A percentile compares a stretch with the other conserved stretches of the same genome.
Conservation (phyloP, 148 eudicot genomes). For the Rhododendron williamsianum region DNA sequence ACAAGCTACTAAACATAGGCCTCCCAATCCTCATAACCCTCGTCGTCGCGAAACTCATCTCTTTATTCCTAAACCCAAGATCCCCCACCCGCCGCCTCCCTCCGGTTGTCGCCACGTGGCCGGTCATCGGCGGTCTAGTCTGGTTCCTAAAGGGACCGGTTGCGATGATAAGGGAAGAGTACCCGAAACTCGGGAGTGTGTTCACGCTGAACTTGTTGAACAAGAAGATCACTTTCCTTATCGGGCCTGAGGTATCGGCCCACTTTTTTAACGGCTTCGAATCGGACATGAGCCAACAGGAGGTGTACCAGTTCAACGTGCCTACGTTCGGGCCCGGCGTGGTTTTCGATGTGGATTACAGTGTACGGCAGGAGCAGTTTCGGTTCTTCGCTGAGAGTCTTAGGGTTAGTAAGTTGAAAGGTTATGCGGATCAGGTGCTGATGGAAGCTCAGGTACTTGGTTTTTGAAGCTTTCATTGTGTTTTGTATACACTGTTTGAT, state of each 20-base stretch:
- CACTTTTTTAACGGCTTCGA: conserved; percentile 93
- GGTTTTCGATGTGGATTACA: conserved; percentile 81
- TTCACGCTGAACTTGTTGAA: conserved; percentile 70
- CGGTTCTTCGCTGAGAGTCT: conserved; percentile 91
- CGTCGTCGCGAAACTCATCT: conserved; percentile 57
- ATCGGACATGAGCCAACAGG: conserved; percentile 89
- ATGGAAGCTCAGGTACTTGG: conserved; percentile 65
- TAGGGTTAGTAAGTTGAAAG: conserved; percentile 64
- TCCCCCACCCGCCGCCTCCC: conserved; percentile 67
- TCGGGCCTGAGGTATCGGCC: conserved; percentile 89
- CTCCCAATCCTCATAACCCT: conserved; percentile 41
- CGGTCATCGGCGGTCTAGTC: conserved; percentile 64
- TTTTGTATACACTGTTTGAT: no score
- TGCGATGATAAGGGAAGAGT: conserved; percentile 70
- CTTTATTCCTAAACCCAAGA: conserved; percentile 30
- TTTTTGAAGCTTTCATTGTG: no score
- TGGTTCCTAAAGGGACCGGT: conserved; percentile 83
- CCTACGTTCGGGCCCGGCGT: conserved; percentile 95
- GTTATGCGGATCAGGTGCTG: conserved; percentile 89
- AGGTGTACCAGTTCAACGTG: conserved; percentile 84
- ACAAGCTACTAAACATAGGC: conserved; percentile 50
- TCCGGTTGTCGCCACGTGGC: conserved; percentile 58
- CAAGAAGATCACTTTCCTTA: conserved; percentile 80
- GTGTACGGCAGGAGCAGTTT: conserved; percentile 83
- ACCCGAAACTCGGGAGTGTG: conserved; percentile 83